Evolutionary conservation across 164 flowering plant species (phyloP).

Genomic region (Piper betle): DNA sequence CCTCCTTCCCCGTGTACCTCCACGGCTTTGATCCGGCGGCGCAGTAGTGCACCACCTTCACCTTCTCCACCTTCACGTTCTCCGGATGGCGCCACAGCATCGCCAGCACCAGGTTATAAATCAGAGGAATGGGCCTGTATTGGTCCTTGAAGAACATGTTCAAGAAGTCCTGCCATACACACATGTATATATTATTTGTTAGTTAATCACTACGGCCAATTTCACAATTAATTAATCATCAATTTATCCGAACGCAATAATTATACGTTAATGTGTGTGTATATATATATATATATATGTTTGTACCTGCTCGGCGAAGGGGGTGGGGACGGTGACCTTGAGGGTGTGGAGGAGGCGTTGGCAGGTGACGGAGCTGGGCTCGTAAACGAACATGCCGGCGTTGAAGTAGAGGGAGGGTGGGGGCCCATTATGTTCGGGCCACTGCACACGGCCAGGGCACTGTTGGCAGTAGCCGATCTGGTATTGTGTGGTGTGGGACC

Average conservation of each 20-base stretch:
- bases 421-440: constrained; percentile 37
- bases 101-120: constrained; percentile 42
- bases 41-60: constrained; percentile 54
- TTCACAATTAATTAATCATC: neutral
- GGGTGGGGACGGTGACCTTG: constrained; percentile 34
- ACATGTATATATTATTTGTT: neutral
- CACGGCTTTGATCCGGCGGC: constrained; percentile 79
- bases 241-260: neutral
- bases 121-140: constrained; percentile 38
- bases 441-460: constrained; percentile 45
- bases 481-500: constrained; percentile 49
- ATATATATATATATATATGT: neutral
- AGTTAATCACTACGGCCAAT: too few species aligned
- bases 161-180: constrained; percentile 46
- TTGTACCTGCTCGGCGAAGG: constrained; percentile 69
- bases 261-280: too few species aligned
- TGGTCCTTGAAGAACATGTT: constrained; percentile 45
- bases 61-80: constrained; percentile 26
- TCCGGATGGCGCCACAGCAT: constrained; percentile 60
- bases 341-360: constrained; percentile 30
- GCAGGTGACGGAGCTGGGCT: constrained; percentile 44
- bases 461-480: constrained; percentile 75
- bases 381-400: constrained; percentile 61
- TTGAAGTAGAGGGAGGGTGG: constrained; percentile 60
- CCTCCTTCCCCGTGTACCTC: constrained; percentile 76